Evolutionary conservation across 2,329 filamentous ascomycete species (phyloP).

Genomic region (Cercospora brassicicola): DNA sequence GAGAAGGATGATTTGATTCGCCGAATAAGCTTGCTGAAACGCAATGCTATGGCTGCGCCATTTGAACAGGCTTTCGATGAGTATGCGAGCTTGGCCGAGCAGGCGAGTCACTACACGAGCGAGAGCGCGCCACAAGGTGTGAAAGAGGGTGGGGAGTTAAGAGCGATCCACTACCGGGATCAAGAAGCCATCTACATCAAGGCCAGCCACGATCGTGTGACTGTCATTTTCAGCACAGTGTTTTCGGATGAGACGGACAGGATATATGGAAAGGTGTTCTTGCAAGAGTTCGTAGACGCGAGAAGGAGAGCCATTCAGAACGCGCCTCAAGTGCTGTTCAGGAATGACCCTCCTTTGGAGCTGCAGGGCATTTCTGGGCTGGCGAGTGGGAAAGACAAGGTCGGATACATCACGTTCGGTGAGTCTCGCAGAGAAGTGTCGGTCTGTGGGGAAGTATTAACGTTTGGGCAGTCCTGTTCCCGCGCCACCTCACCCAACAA

Average conservation of each 20-base stretch:
- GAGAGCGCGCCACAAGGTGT: constrained; percentile 92
- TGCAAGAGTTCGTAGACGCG: constrained; percentile 98
- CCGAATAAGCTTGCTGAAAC: constrained; percentile 88
- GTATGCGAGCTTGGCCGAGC: constrained; percentile 80
- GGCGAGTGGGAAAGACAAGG: constrained; percentile 73
- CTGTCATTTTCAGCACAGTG: constrained; percentile 97
- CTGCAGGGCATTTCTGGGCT: constrained; percentile 85
- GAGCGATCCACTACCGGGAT: constrained; percentile 96
- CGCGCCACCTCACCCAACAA: constrained; percentile 86
- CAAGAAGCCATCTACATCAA: constrained; percentile 99
- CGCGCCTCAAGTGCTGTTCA: constrained; percentile 93
- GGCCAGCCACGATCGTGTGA: constrained; percentile 93
- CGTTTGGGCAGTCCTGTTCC: constrained; percentile 73
- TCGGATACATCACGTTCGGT: constrained; percentile 99
- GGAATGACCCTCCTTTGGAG: constrained; percentile 90
- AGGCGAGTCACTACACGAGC: constrained; percentile 86
- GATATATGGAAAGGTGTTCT: constrained; percentile 96
- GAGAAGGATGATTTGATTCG: constrained; percentile 81
- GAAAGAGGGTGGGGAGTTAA: constrained; percentile 84
- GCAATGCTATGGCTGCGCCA: constrained; percentile 97
- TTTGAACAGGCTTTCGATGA: constrained; percentile 97
- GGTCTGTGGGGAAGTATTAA: constrained; percentile 8
- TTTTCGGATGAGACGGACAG: constrained; percentile 98
- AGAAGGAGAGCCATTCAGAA: constrained; percentile 94
- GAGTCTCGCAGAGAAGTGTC: constrained; percentile 34